Conservation (phyloP, 257 asterid species). For the Solanum sparsipilum region DNA sequence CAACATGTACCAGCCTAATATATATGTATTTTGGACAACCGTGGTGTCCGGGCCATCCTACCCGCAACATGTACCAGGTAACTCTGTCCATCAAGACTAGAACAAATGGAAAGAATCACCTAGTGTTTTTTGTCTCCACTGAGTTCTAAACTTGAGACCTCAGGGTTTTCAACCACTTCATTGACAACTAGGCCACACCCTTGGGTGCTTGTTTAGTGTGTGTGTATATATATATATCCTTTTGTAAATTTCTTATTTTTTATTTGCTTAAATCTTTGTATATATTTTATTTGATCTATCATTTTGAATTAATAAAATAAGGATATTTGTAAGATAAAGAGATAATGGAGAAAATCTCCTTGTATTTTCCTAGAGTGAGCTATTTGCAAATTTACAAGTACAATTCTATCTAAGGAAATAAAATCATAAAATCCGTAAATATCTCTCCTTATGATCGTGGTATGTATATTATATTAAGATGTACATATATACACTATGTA, state of each 20-base stretch:
- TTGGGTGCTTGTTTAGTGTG: not conserved
- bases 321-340: too few species aligned
- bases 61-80: not conserved
- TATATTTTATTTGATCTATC: not conserved
- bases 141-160: not conserved
- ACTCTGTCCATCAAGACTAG: not conserved
- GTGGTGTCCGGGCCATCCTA: not conserved
- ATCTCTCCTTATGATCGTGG: too few species aligned
- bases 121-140: not conserved
- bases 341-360: too few species aligned
- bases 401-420: too few species aligned
- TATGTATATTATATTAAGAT: too few species aligned
- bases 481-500: too few species aligned
- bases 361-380: too few species aligned
- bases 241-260: too few species aligned
- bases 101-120: not conserved
- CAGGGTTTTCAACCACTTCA: not conserved
- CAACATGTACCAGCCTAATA: not conserved
- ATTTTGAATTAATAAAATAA: too few species aligned
- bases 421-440: too few species aligned
- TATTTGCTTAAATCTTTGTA: not conserved
- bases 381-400: too few species aligned
- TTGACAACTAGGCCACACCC: not conserved
- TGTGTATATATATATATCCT: too few species aligned
- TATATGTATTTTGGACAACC: rapidly evolving